Conservation (phyloP, 164 flowering plant genomes). For the Houttuynia cordata region DNA sequence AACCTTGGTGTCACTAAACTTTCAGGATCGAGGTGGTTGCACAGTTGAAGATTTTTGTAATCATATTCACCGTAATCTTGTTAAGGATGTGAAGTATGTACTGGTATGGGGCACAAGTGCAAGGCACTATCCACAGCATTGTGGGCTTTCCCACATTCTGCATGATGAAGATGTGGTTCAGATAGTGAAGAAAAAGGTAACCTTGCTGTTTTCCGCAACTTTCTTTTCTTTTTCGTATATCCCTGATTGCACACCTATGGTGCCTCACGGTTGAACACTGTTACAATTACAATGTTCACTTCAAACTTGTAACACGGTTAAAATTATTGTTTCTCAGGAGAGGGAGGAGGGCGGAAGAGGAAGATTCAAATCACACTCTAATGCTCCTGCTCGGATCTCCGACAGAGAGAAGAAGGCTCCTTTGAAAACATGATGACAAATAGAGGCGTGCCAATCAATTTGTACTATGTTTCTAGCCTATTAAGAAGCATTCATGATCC, state of each 20-base stretch:
- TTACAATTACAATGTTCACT: not conserved
- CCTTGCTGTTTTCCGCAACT: not conserved
- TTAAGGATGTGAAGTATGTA: constrained; percentile 90
- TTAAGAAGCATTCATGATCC: not conserved
- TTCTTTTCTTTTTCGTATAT: not conserved
- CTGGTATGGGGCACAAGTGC: constrained; percentile 96
- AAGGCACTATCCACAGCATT: constrained; percentile 93
- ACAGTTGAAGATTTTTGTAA: constrained; percentile 89
- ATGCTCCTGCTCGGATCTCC: constrained; percentile 76
- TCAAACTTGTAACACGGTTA: not conserved
- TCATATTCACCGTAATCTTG: constrained; percentile 82
- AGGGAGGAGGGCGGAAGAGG: constrained; percentile 86
- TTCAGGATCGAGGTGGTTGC: constrained; percentile 97
- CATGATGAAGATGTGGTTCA: constrained; percentile 98
- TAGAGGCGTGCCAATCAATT: not conserved
- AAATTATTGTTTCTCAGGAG: constrained; percentile 39
- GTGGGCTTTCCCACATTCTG: constrained; percentile 82
- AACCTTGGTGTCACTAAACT: not conserved
- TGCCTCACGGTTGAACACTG: not conserved
- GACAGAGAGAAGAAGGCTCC: constrained; percentile 99
- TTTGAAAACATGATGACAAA: constrained; percentile 41
- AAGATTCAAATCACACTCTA: constrained; percentile 92
- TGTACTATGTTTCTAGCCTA: not conserved
- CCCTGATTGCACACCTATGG: not conserved
- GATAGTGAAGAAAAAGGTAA: constrained; percentile 95